Evolutionary conservation across 2,329 filamentous ascomycete genomes (phyloP), one percentile per base, ranked within the genome.

Genomic region (Penicillium sp.): DNA sequence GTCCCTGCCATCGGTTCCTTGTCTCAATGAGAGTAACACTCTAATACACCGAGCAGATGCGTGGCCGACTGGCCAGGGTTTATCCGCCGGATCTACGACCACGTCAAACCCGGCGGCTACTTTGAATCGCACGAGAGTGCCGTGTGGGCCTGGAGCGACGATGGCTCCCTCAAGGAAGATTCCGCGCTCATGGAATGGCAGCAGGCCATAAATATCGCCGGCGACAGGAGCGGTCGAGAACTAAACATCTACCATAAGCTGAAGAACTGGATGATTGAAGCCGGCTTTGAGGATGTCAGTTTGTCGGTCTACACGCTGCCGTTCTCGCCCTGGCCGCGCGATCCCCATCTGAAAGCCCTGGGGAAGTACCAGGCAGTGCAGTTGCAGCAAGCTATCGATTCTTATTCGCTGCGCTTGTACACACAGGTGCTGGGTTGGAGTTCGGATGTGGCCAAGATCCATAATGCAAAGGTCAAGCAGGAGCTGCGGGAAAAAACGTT

Each of bases 91-190:
- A 55, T 58, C 3, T 63, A 49, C 39, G 51, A 60, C 9, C 54
- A 65, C 39, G 53, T 69, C 24, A 51, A 59, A 41, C 66, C 66
- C 1, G 68, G 68, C 1, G 68, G 66, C 4, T 69, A 61, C 51
- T 49, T 65, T 29, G 65, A 68, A 54, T 53, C 62, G 9, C 62
- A 67, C 37, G 65, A 68, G 48, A 61, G 60, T 30, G 60, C 59
- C 20, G 49, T 62, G 2, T 60, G 55, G 54, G 56, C 62, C 23
- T 43, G 56, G 29, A 61, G 56, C 3, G 59, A 63, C 13, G 60
- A 64, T 23, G 55, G 50, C 8, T 57, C 53, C 2, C 49, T 61
- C 6, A 51, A 54, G 10, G 26, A 52, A 3, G 41, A 56, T n/a
- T 58, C 51, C 23, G 53, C 54, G 13, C 50, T 62, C 6, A 58